These are phyloP conservation scores for Corrigiola litoralis DNA, from an alignment of 179 eudicot genomes.

Conservation along the genomic window DNA sequence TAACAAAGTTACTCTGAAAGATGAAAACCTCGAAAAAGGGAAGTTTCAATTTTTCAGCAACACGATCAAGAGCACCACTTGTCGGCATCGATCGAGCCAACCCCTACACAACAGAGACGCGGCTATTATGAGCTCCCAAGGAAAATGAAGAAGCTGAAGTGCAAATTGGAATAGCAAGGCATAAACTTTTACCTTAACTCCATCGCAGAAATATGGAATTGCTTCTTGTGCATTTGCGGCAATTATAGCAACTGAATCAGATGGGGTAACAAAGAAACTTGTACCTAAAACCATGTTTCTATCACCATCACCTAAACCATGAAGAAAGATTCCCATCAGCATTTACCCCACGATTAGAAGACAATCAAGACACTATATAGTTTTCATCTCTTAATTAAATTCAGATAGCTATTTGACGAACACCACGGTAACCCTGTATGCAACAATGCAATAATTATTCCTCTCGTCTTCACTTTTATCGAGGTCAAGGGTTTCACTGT, in stretches of 20 bases:
- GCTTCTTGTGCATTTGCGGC: constrained; percentile 88
- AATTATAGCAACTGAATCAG: constrained; percentile 92
- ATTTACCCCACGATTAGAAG: not conserved
- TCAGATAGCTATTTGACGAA: not conserved
- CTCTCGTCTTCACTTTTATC: not conserved
- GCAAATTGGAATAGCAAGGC: not conserved
- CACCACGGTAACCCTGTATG: not conserved
- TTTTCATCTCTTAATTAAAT: not conserved
- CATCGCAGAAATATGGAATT: constrained; percentile 73
- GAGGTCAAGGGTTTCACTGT: not conserved
- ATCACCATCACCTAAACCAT: constrained; percentile 77
- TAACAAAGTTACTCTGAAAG: not conserved
- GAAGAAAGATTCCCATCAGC: not conserved
- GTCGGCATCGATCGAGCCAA: constrained; percentile 98
- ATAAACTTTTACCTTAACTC: constrained; percentile 50
- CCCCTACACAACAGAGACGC: constrained; percentile 31
- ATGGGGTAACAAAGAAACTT: constrained; percentile 86
- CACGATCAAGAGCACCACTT: constrained; percentile 98
- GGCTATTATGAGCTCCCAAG: not conserved
- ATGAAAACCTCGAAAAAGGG: constrained; percentile 84
- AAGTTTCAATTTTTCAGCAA: constrained; percentile 76
- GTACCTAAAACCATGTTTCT: constrained; percentile 91
- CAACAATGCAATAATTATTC: not conserved
- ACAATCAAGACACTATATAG: not conserved
- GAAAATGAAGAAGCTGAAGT: not conserved